phyloP scores from a whole-genome alignment of 768 basidiomycete species.

The Suillus tomentosus region DNA sequence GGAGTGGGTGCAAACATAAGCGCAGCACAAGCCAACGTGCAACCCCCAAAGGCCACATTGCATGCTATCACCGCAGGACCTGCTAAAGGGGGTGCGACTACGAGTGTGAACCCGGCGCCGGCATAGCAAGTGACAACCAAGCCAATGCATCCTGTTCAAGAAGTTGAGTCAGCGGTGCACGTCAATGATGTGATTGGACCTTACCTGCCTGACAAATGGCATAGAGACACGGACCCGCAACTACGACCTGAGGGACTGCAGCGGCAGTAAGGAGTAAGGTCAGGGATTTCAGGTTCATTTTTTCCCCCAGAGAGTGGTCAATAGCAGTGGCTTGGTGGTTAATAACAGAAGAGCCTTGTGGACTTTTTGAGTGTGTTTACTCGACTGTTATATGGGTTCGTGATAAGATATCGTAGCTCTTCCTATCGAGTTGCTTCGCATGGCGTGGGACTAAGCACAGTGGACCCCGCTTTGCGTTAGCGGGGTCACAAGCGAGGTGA shows the following conservation, averaged over 20 bases:
- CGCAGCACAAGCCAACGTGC: slow-evolving; percentile 28
- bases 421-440: no score
- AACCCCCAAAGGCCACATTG: slow-evolving; percentile 23
- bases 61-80: slow-evolving; percentile 27
- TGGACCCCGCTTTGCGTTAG: background rate
- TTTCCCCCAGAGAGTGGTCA: background rate
- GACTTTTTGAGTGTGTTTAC: background rate
- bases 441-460: no score
- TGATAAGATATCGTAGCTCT: background rate
- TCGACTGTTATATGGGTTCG: background rate
- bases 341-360: background rate
- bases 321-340: background rate
- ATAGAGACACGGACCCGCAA: slow-evolving; percentile 25
- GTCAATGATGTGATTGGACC: background rate
- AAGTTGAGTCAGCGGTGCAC: no score
- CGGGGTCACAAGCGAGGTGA: background rate
- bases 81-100: slow-evolving; percentile 16
- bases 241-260: slow-evolving; percentile 7
- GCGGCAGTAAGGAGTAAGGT: slow-evolving; percentile 19
- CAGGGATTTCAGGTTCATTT: slow-evolving; percentile 29
- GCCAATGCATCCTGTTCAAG: slow-evolving; percentile 25
- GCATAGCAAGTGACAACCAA: slow-evolving; percentile 25
- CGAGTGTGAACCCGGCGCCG: slow-evolving; percentile 28
- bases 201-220: slow-evolving; percentile 28
- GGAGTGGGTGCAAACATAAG: slow-evolving; percentile 24